These are phyloP conservation scores for Fomes fomentarius DNA, from an alignment of 1,284 basidiomycete species.

Conservation along the genomic window DNA sequence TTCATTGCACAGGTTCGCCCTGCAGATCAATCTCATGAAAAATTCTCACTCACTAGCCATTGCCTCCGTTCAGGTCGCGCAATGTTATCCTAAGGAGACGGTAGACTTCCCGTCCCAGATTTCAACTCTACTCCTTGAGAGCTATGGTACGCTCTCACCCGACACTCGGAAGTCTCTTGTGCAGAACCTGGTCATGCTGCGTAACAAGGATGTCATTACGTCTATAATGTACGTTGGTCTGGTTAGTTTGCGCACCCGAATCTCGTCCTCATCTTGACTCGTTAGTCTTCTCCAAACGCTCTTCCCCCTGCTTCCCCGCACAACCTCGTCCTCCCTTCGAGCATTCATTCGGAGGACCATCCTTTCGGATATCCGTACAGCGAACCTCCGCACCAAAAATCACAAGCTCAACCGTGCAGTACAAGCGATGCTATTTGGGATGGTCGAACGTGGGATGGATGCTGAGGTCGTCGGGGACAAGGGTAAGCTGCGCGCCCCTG, in stretches of 20 bases:
- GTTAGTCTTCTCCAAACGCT: constrained; percentile 85
- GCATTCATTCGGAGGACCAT: constrained; percentile 93
- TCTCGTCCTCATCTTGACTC: not conserved
- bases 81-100: constrained; percentile 89
- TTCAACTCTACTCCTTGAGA: constrained; percentile 75
- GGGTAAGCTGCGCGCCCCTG: constrained; percentile 61
- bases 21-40: not conserved
- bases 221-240: constrained; percentile 80
- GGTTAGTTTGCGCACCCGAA: constrained; percentile 7
- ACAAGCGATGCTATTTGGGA: constrained; percentile 94
- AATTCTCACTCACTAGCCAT: constrained; percentile 6
- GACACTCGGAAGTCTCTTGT: constrained; percentile 85
- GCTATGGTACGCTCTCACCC: constrained; percentile 70
- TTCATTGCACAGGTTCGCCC: constrained; percentile 75
- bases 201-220: constrained; percentile 91
- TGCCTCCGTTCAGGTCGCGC: constrained; percentile 62
- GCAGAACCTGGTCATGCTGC: constrained; percentile 89
- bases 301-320: constrained; percentile 92
- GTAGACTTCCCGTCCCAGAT: constrained; percentile 82
- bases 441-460: constrained; percentile 92
- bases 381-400: constrained; percentile 89
- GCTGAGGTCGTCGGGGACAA: constrained; percentile 82
- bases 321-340: constrained; percentile 84
- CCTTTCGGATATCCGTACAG: constrained; percentile 92
- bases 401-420: constrained; percentile 97